Evolutionary conservation across 2,329 filamentous ascomycete species (phyloP), one percentile per base, ranked within the genome.

Genomic region (Colletotrichum destructivum): DNA sequence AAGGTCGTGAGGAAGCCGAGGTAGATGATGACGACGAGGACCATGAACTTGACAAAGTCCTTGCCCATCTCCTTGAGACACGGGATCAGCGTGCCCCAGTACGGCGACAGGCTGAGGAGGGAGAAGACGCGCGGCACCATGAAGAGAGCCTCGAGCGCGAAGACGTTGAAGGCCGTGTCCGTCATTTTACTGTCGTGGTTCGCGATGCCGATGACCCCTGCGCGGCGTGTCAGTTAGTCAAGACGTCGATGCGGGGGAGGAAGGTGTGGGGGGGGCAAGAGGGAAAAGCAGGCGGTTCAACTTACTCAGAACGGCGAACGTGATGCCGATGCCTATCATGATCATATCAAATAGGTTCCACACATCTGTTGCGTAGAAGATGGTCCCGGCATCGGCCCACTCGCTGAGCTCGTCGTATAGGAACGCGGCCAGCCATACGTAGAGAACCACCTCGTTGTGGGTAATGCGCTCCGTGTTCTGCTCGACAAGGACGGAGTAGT

Each of bases 31-130:
- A 94, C 84, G 54, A 97, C 93, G 35, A 96, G 87, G 1, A 94
- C 92, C 82, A 90, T 88, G 79, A 96, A 97, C 78, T 95, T 95
- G 80, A 95, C 82, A 79, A 98, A 98, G 79, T 97, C 94, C 81
- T 95, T 96, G 49, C 93, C 93, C 95, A 98, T 98, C 80, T 96
- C 94, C 79, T 96, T 96, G 62, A 98, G 87, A 74, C 95, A 97
- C 0, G 95, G 95, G 71, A 98, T 95, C 60, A 96, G 82, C 0
- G 93, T 96, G 52, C 94, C 95, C 88, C 96, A 98, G 79, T 97
- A 98, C 1, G 94, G 94, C 76, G 94, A 94, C 74, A 98, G 82
- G 79, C 93, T 96, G 74, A 98, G 87, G 63, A 98, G 88, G 16
- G 95, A 97, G 83, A 93, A 97, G 75, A 97, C 93, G 72, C 94